Evolutionary conservation across 441 rosid genomes (phyloP).

Genomic region (Geranium incanum): DNA sequence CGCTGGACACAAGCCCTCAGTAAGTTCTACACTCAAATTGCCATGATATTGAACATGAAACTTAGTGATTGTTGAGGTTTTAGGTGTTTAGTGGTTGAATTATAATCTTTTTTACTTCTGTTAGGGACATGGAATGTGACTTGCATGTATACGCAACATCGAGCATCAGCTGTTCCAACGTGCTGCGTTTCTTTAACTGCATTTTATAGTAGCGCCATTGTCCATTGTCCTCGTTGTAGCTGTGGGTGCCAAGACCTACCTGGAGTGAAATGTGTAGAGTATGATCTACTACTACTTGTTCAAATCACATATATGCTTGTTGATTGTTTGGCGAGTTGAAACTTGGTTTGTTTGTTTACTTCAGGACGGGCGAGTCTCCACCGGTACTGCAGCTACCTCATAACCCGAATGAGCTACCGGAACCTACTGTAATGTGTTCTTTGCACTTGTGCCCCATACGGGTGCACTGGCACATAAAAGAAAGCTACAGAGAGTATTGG

Average conservation of each 20-base stretch:
- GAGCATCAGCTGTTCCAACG: slow-evolving; percentile 56
- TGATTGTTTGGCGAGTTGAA: no score
- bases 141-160: slow-evolving; percentile 61
- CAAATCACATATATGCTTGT: no score
- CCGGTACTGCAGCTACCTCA: slow-evolving; percentile 24
- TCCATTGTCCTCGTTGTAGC: slow-evolving; percentile 54
- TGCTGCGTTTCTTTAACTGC: slow-evolving; percentile 69
- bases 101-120: no score
- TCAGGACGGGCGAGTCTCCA: not conserved
- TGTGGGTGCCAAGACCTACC: slow-evolving; percentile 63
- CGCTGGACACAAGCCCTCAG: slow-evolving; percentile 46
- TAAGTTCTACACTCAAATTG: slow-evolving; percentile 21
- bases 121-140: slow-evolving; percentile 78
- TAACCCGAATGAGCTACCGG: slow-evolving; percentile 20
- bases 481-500: slow-evolving; percentile 77
- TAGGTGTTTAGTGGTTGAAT: slow-evolving; percentile 11
- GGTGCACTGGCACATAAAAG: slow-evolving; percentile 92
- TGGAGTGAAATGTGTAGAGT: slow-evolving; percentile 31
- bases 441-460: slow-evolving; percentile 87
- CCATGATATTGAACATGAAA: not conserved
- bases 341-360: not conserved
- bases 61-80: not conserved
- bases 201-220: slow-evolving; percentile 53
- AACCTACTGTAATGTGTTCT: slow-evolving; percentile 37
- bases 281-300: not conserved